Evolutionary conservation across 2,329 filamentous ascomycete genomes (phyloP).

Genomic region (Colletotrichum salicis): DNA sequence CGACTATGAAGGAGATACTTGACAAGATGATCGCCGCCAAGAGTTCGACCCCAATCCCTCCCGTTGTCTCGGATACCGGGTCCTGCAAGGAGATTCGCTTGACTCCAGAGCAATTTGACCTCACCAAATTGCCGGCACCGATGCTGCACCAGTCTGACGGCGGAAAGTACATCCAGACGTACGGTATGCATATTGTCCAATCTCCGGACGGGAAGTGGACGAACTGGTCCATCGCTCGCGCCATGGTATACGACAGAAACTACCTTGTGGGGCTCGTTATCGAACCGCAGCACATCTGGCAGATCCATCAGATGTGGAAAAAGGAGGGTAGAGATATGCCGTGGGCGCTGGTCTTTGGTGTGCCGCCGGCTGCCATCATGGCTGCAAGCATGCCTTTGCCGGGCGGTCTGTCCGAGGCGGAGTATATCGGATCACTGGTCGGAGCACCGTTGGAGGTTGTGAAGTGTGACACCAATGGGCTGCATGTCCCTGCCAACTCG

Average conservation of each 20-base stretch:
- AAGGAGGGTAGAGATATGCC: conserved; percentile 56
- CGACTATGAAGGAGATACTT: conserved; percentile 50
- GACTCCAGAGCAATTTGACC: conserved; percentile 51
- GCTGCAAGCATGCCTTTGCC: conserved; percentile 61
- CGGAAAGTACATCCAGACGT: conserved; percentile 62
- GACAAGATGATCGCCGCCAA: conserved; percentile 54
- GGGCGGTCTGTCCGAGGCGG: conserved; percentile 58
- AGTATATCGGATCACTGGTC: conserved; percentile 58
- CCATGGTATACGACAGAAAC: conserved; percentile 58
- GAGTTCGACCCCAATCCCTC: conserved; percentile 44
- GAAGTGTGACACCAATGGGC: conserved; percentile 62
- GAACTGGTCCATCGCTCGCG: conserved; percentile 57
- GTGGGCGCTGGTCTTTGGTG: conserved; percentile 59
- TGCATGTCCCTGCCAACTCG: conserved; percentile 58
- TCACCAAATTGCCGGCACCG: conserved; percentile 54
- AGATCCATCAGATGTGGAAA: conserved; percentile 59
- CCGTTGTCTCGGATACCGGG: conserved; percentile 46
- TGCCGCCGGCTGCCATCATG: conserved; percentile 60
- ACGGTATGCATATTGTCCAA: conserved; percentile 59
- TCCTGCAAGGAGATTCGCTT: conserved; percentile 56
- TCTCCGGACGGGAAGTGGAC: conserved; percentile 58
- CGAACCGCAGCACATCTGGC: conserved; percentile 57
- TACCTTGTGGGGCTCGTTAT: conserved; percentile 54
- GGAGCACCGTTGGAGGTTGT: conserved; percentile 57
- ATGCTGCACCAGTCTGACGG: conserved; percentile 57